These are phyloP conservation scores for Extremus antarcticus DNA, from an alignment of 495 filamentous ascomycete genomes.

Conservation along the genomic window DNA sequence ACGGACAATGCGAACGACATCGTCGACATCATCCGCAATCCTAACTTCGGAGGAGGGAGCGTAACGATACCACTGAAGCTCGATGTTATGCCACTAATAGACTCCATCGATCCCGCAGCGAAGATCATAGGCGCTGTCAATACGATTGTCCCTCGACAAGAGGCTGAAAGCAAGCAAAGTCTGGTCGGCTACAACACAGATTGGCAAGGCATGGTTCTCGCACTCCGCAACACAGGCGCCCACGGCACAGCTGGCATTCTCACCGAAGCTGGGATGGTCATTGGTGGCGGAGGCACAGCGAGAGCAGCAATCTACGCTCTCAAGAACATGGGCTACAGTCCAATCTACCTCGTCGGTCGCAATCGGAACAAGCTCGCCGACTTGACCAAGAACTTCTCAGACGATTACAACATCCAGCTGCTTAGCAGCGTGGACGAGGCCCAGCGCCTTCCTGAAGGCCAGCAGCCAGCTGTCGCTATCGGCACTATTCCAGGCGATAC, in stretches of 20 bases:
- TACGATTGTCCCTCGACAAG: conserved; percentile 59
- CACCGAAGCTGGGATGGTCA: conserved; percentile 51
- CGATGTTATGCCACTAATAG: conserved; percentile 71
- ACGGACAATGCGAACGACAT: conserved; percentile 57
- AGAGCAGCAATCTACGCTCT: conserved; percentile 85
- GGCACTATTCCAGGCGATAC: conserved; percentile 85
- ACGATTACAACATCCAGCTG: conserved; percentile 59
- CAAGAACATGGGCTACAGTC: conserved; percentile 67
- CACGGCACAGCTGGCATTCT: conserved; percentile 22
- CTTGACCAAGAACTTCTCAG: conserved; percentile 63
- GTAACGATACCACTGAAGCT: conserved; percentile 94
- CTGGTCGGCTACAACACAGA: conserved; percentile 80
- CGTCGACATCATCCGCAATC: conserved; percentile 52
- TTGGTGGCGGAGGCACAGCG: conserved; percentile 86
- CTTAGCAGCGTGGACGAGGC: conserved; percentile 45
- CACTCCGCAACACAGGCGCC: conserved; percentile 64
- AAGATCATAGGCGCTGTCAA: conserved; percentile 86
- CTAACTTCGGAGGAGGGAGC: conserved; percentile 81
- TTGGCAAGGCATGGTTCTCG: conserved; percentile 82
- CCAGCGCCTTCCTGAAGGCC: conserved; percentile 35
- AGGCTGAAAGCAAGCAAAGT: conserved; percentile 30
- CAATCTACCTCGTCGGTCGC: conserved; percentile 80
- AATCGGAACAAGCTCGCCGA: conserved; percentile 52
- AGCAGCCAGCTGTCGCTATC: conserved; percentile 60
- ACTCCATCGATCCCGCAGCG: conserved; percentile 68